Conservation (phyloP, 2,329 filamentous ascomycete genomes). For the Trichoderma citrinoviride region DNA sequence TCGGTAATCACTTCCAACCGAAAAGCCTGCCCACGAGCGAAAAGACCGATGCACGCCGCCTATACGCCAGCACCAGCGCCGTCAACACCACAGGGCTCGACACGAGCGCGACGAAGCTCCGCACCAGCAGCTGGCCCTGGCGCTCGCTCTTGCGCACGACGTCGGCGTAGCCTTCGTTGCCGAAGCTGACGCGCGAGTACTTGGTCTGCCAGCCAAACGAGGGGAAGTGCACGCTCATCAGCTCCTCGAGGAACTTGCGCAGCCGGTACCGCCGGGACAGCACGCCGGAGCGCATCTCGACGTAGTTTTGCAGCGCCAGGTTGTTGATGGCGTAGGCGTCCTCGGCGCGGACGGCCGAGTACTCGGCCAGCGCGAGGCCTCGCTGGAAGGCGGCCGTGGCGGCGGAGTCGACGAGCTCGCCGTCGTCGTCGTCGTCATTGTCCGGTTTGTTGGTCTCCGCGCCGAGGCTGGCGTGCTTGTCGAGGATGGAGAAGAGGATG, state of each 20-base stretch:
- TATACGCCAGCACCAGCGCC: conserved; percentile 30
- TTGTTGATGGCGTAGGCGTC: conserved; percentile 92
- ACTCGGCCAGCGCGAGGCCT: conserved; percentile 66
- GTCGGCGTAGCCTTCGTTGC: conserved; percentile 85
- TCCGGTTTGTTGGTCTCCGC: conserved; percentile 44
- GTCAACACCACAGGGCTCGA: conserved; percentile 34
- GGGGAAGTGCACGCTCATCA: conserved; percentile 72
- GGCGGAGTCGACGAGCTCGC: conserved; percentile 34
- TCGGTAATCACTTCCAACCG: conserved; percentile 5
- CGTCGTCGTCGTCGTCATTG: conserved; percentile 10
- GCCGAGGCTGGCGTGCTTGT: conserved; percentile 57
- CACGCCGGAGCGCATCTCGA: conserved; percentile 91
- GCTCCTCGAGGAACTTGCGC: conserved; percentile 84
- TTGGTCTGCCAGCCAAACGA: conserved; percentile 84
- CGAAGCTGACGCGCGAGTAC: conserved; percentile 89
- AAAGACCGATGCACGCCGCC: conserved; percentile 28
- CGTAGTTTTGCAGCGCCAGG: conserved; percentile 84
- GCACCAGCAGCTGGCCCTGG: conserved; percentile 62
- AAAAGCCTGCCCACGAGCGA: conserved; percentile 12
- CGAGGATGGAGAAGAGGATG: conserved; percentile 78
- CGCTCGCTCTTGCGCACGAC: conserved; percentile 67
- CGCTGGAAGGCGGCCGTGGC: conserved; percentile 54
- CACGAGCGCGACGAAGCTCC: conserved; percentile 40
- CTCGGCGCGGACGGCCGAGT: conserved; percentile 68
- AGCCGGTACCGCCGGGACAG: conserved; percentile 72